A percentile compares a stretch with the other conserved stretches of the same genome.
Evolutionary conservation across 1,284 basidiomycete species (phyloP).

Genomic region (Rhodotorula glutinis): DNA sequence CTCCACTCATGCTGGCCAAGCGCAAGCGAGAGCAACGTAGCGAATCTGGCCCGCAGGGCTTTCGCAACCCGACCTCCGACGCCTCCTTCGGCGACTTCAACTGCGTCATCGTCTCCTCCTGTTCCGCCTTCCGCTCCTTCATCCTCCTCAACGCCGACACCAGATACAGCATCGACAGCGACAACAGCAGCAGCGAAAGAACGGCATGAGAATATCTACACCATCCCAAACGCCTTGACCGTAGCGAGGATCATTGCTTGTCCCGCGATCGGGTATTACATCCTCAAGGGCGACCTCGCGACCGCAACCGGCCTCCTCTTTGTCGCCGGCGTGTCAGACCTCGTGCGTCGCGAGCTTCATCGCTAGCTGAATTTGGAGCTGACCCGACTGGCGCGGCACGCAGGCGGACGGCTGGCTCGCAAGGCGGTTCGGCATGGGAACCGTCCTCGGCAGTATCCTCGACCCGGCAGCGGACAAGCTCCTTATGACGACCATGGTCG

Average conservation of each 20-base stretch:
- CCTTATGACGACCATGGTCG: conserved; percentile 89
- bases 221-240: conserved; percentile 87
- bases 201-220: conserved; percentile 85
- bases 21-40: not conserved
- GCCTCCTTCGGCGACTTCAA: not conserved
- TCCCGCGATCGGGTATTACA: conserved; percentile 86
- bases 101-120: not conserved
- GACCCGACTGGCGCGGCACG: not conserved
- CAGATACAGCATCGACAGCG: not conserved
- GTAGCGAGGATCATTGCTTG: conserved; percentile 79
- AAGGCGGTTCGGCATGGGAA: conserved; percentile 74
- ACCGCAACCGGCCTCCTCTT: conserved; percentile 77
- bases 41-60: not conserved
- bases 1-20: not conserved
- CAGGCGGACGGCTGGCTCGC: conserved; percentile 90
- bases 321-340: conserved; percentile 84
- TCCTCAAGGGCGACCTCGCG: conserved; percentile 75
- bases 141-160: not conserved
- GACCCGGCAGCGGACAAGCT: conserved; percentile 97
- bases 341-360: conserved; percentile 57
- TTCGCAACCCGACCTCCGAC: not conserved
- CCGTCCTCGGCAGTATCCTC: conserved; percentile 88
- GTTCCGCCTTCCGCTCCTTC: not conserved
- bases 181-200: conserved; percentile 28
- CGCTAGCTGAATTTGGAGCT: not conserved